Evolutionary conservation across 148 eudicot species (phyloP).

Genomic region (Heliamphora exappendiculata): DNA sequence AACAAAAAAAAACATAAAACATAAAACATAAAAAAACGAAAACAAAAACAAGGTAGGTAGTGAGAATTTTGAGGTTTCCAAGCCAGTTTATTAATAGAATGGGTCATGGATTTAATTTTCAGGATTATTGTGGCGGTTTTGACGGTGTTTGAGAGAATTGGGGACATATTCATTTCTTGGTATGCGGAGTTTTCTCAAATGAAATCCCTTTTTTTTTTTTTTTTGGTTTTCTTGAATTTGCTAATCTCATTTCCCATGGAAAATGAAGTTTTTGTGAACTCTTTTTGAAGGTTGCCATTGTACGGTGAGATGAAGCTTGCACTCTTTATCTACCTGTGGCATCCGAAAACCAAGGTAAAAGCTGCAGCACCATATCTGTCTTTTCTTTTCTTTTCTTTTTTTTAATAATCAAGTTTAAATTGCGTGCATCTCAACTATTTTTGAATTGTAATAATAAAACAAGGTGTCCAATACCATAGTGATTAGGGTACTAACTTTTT

Average conservation of each 20-base stretch:
- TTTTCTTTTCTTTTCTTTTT: no score
- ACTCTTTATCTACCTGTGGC: conserved; percentile 77
- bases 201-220: no score
- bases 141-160: conserved; percentile 50
- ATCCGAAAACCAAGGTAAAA: conserved; percentile 77
- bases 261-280: no score
- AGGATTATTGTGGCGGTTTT: conserved; percentile 73
- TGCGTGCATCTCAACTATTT: no score
- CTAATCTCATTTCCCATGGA: background rate
- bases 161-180: conserved; percentile 68
- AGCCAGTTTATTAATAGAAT: background rate
- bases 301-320: conserved; percentile 83
- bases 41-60: no score
- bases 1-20: no score
- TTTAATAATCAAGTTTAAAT: no score
- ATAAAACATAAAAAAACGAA: background rate
- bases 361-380: no score
- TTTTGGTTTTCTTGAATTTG: background rate
- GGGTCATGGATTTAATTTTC: conserved; percentile 5
- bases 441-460: no score
- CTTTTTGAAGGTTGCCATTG: conserved; percentile 53
- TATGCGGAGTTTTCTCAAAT: conserved; percentile 15
- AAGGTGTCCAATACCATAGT: no score
- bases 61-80: background rate
- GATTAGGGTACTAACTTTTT: no score